Evolutionary conservation across 2,329 filamentous ascomycete genomes (phyloP).

Genomic region (Cladophialophora bantiana): DNA sequence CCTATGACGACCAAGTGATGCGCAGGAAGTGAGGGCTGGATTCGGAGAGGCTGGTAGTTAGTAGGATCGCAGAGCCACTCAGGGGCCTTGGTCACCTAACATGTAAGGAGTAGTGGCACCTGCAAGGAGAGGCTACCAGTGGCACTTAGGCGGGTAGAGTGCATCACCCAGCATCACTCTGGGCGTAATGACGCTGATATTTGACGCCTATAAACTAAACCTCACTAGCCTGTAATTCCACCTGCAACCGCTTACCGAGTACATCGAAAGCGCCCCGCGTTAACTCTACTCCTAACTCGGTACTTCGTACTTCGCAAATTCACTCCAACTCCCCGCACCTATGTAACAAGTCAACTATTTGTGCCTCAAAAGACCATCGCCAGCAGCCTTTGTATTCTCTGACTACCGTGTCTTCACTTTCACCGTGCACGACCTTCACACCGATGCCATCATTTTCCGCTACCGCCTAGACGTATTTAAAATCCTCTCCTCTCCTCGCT

Average conservation of each 20-base stretch:
- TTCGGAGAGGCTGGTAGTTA: constrained; percentile 22
- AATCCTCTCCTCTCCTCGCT: not conserved
- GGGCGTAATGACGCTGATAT: not conserved
- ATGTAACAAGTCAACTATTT: not conserved
- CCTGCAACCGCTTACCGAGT: not conserved
- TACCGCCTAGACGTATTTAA: not conserved
- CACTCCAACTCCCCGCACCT: constrained; percentile 15
- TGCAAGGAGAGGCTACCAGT: not conserved
- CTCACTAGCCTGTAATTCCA: not conserved
- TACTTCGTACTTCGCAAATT: not conserved
- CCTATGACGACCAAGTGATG: constrained; percentile 19
- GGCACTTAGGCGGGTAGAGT: not conserved
- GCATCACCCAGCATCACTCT: not conserved
- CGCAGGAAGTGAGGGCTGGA: constrained; percentile 1
- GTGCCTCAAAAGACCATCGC: not conserved
- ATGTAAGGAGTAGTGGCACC: not conserved
- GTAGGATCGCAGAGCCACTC: not conserved
- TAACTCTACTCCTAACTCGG: not conserved
- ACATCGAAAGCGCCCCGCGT: not conserved
- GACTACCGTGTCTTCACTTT: not conserved
- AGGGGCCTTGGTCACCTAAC: not conserved
- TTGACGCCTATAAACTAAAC: not conserved
- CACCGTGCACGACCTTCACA: not conserved
- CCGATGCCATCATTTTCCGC: not conserved
- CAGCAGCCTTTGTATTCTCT: not conserved